Evolutionary conservation across 1,139 yeast species (phyloP).

Genomic region (Candida albicans): DNA sequence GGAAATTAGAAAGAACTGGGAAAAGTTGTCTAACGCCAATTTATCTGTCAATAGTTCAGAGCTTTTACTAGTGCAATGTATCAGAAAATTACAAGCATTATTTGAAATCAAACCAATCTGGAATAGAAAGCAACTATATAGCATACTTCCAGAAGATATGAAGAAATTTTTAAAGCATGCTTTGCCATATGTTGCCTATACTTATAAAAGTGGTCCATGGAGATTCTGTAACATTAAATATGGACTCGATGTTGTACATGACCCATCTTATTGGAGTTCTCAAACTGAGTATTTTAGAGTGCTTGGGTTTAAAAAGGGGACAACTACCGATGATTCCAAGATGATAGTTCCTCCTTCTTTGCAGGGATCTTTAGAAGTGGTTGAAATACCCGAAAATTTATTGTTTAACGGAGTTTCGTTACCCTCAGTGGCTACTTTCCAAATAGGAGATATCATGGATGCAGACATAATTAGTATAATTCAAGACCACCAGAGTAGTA

Average conservation of each 20-base stretch:
- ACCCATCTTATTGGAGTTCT: conserved; percentile 56
- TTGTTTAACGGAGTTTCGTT: conserved; percentile 70
- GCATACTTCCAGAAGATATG: conserved; percentile 53
- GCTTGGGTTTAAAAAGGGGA: conserved; percentile 26
- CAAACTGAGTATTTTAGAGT: conserved; percentile 87
- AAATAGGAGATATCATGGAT: conserved; percentile 79
- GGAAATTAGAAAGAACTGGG: conserved; percentile 37
- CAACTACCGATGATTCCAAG: conserved; percentile 19
- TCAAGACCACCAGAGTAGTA: conserved; percentile 30
- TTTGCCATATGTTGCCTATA: conserved; percentile 77
- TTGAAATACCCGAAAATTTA: conserved; percentile 48
- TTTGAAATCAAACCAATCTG: conserved; percentile 80
- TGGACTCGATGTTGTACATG: conserved; percentile 74
- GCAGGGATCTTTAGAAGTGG: conserved; percentile 14
- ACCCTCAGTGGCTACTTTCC: conserved; percentile 73
- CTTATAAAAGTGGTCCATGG: conserved; percentile 93
- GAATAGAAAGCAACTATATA: conserved; percentile 75
- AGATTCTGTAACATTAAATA: conserved; percentile 79
- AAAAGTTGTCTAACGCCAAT: conserved; percentile 20
- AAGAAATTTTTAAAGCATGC: conserved; percentile 65
- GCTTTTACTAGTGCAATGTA: conserved; percentile 42
- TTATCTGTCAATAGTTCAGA: conserved; percentile 30
- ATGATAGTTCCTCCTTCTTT: conserved; percentile 8
- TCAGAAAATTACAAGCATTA: conserved; percentile 50
- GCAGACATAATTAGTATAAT: conserved; percentile 56